Evolutionary conservation across 2,329 filamentous ascomycete genomes (phyloP), one percentile per base, ranked within the genome.

Genomic region (Grosmannia clavigera): DNA sequence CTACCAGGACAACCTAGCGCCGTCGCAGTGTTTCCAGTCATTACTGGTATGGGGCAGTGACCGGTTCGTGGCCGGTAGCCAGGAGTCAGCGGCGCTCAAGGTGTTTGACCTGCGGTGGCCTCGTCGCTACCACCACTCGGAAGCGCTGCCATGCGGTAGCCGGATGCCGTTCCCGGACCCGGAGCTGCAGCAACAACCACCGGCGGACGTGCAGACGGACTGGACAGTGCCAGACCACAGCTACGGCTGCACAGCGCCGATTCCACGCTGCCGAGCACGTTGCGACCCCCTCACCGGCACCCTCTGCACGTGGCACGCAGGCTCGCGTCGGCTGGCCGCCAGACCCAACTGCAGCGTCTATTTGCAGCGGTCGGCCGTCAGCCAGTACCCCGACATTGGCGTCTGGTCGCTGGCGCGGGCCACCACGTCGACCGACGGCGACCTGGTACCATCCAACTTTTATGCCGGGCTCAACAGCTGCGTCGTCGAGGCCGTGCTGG

Each of bases 81-180:
- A 75, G 43, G 70, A 70, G 19, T 70, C 71, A 4, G 69, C 74
- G 0, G 70, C 72, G 11, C 62, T 83, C 59, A 77, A 78, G 58
- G 67, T 81, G 38, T 82, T 82, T 61, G 80, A 83, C 70, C 79
- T 80, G 59, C 78, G 80, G 12, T 78, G 76, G 70, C 68, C 74
- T 0, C 76, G 70, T 63, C 64, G 69, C 3, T 82, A 82, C 63
- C 69, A 75, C 59, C 75, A 82, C 68, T 77, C 77, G 3, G 70
- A 73, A 3, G 75, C 72, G 5, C 70, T 81, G 12, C 72, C 78
- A 0, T 83, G 80, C 65, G 71, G 73, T 6, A 61, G 58, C 7
- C 62, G 67, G 4, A 61, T 60, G 6, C 78, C 78, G 0, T 71
- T 66, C 61, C 74, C 71, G 38, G 55, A 33, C 22, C 51, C n/a